These are phyloP conservation scores for Globisporangium canariense DNA, from an alignment of 352 stramenopile genomes.

Conservation along the genomic window DNA sequence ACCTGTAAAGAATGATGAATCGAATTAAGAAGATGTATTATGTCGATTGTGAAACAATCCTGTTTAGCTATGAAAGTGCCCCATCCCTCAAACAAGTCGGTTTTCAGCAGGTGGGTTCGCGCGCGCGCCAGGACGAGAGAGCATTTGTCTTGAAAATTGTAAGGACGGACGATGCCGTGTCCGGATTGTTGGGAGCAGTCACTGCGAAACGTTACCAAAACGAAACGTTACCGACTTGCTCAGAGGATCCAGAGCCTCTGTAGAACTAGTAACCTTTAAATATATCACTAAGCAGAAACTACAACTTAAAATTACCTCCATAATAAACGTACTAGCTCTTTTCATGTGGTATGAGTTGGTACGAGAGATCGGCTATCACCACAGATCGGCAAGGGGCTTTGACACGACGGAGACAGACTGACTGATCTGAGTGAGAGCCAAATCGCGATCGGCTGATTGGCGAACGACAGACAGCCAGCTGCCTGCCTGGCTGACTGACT, in stretches of 20 bases:
- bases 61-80: too few species aligned
- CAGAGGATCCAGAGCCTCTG: not conserved
- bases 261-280: too few species aligned
- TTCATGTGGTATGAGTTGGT: too few species aligned
- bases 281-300: too few species aligned
- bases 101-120: conserved; percentile 5
- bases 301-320: too few species aligned
- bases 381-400: conserved; percentile 1
- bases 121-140: not conserved
- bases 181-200: not conserved
- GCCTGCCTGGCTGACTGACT: too few species aligned
- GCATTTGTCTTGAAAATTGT: not conserved
- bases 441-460: not conserved
- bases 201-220: not conserved
- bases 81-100: not conserved
- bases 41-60: too few species aligned
- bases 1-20: not conserved
- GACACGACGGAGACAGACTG: not conserved
- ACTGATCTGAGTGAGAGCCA: not conserved
- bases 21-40: too few species aligned
- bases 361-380: not conserved
- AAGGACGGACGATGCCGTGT: not conserved
- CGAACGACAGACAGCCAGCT: too few species aligned
- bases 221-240: not conserved
- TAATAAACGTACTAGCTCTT: too few species aligned